Evolutionary conservation across 106 monocot genomes (phyloP).

Genomic region (Dendrobium huoshanense): DNA sequence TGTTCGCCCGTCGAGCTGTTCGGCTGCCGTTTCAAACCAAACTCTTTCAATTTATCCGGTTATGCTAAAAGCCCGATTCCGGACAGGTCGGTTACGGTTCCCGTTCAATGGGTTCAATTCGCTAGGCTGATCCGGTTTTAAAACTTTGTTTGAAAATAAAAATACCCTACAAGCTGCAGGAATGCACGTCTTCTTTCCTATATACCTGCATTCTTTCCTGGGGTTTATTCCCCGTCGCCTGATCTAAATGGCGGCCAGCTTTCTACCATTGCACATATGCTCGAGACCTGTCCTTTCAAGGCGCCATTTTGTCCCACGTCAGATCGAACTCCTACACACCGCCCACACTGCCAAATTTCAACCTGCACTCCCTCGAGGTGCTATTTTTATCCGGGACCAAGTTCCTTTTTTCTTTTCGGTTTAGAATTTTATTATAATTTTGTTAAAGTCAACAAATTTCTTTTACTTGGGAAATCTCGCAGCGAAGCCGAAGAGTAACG

Average conservation of each 20-base stretch:
- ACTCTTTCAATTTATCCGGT: too few species aligned
- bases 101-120: too few species aligned
- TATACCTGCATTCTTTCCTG: background rate
- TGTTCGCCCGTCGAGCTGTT: too few species aligned
- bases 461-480: background rate
- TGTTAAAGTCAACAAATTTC: background rate
- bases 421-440: background rate
- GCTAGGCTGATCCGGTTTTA: too few species aligned
- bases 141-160: too few species aligned
- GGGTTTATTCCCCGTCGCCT: background rate
- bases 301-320: background rate
- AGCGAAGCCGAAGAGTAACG: constrained; percentile 15
- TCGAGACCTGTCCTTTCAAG: background rate
- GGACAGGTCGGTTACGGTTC: too few species aligned
- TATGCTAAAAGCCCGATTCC: too few species aligned
- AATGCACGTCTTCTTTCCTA: too few species aligned
- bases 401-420: background rate
- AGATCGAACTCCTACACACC: background rate
- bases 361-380: background rate
- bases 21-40: too few species aligned
- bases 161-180: too few species aligned
- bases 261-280: background rate
- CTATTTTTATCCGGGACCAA: background rate
- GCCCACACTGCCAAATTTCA: background rate
- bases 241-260: background rate